Evolutionary conservation across 192 early-diverging fungal species (phyloP), one percentile per base, ranked within the genome.

Genomic region (Entomortierella beljakovae): DNA sequence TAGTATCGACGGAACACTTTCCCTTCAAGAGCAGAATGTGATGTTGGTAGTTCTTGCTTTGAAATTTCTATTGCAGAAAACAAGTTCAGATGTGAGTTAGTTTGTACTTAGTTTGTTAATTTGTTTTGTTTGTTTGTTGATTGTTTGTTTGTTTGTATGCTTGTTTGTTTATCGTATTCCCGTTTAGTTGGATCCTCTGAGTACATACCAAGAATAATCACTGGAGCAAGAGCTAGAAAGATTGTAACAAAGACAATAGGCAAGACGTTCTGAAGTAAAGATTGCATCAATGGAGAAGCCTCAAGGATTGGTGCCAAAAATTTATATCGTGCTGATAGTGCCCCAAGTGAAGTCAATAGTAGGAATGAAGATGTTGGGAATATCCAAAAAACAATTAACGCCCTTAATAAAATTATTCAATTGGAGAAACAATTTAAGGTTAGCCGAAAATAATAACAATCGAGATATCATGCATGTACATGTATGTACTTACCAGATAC

Each of bases 321-420:
- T 26, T 58, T 28, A 35, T 88, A 82, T 26, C 76, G 75, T 22
- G 71, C 63, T 4, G 84, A 87, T 16, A 91, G 53, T 2, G 84
- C 81, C 26, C 81, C 83, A 18, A 89, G 42, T 4, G 85, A 87
- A 0, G 87, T 88, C 56, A 91, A 59, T 13, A 83, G 82, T 22
- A 91, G 68, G 63, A 91, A 83, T 32, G 85, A 85, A 0, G 85
- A 80, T 9, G 89, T 89, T 1, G 89, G 89, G 42, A 89, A 87
- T 28, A 91, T 71, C 89, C 89, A 91, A 62, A 91, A 88, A 20
- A 91, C 80, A 18, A 83, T 91, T n/a, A 89, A 54, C 16, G 71
- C 70, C 88, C 88, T 89, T n/a, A n/a, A n/a, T n/a, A 70, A 56
- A 23, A 5, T 16, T 55, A n/a, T 48, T 31, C 13, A 46, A 46